Percentiles rank a stretch among this genome's conserved stretches.
These are phyloP conservation scores for Flaveria brownii DNA, from an alignment of 129 eudicot species.

Conservation along the genomic window DNA sequence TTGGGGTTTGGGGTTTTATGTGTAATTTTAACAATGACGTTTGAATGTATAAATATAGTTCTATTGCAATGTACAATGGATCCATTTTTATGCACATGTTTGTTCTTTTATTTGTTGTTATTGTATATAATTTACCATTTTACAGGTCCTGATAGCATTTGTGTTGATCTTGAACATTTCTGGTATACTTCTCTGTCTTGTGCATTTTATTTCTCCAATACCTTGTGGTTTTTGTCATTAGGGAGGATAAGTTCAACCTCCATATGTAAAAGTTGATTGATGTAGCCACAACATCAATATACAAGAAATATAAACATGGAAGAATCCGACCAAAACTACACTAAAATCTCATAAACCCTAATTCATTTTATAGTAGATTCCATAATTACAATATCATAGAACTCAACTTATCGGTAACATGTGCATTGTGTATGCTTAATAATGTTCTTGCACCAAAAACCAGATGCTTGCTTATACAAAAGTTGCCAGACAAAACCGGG, in stretches of 20 bases:
- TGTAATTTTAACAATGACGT: constrained; percentile 13
- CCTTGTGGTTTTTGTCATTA: no score
- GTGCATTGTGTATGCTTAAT: constrained; percentile 41
- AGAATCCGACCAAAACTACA: constrained; percentile 25
- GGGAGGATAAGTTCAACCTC: no score
- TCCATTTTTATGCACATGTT: constrained; percentile 7
- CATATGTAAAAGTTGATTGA: neutral
- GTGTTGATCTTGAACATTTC: neutral
- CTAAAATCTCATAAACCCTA: constrained; percentile 37
- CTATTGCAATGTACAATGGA: constrained; percentile 15
- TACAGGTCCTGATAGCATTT: constrained; percentile 5
- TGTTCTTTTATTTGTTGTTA: constrained; percentile 9
- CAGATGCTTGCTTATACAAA: constrained; percentile 37
- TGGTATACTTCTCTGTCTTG: neutral
- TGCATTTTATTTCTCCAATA: neutral
- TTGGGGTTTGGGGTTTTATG: constrained; percentile 25
- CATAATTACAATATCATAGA: constrained; percentile 51
- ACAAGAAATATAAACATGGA: constrained; percentile 13
- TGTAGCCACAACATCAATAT: neutral
- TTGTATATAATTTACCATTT: neutral
- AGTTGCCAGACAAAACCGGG: constrained; percentile 31
- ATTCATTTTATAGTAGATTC: constrained; percentile 37
- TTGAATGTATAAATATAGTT: constrained; percentile 23
- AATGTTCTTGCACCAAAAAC: constrained; percentile 41
- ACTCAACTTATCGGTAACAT: constrained; percentile 37